Conservation (phyloP, 345 rosid genomes). For the Isatis tinctoria region DNA sequence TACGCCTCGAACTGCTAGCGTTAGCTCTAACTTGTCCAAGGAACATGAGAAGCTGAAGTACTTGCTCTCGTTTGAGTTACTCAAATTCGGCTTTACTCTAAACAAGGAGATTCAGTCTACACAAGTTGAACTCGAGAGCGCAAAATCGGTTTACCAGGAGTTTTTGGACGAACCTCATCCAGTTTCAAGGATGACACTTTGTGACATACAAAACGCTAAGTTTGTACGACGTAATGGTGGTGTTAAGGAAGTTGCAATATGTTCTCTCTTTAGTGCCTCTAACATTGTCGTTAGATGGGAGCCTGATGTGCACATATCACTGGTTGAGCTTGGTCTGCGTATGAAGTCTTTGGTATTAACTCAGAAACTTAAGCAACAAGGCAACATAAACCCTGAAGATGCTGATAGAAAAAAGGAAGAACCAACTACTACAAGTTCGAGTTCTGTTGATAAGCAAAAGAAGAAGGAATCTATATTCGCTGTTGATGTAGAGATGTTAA, state of each 20-base stretch:
- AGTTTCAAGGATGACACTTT: conserved; percentile 51
- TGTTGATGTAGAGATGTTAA: conserved; percentile 83
- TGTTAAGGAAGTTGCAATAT: conserved; percentile 71
- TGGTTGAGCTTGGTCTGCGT: conserved; percentile 73
- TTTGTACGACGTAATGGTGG: conserved; percentile 84
- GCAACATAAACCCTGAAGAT: conserved; percentile 18
- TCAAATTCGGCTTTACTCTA: conserved; percentile 54
- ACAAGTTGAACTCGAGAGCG: conserved; percentile 84
- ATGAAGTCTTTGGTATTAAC: conserved; percentile 54
- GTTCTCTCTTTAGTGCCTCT: conserved; percentile 93
- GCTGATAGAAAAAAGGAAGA: conserved; percentile 39
- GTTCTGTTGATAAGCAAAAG: conserved; percentile 54
- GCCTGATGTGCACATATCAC: conserved; percentile 83
- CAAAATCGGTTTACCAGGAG: conserved; percentile 77
- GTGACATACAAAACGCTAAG: conserved; percentile 85
- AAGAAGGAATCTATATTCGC: conserved; percentile 90
- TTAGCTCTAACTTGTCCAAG: conserved; percentile 49
- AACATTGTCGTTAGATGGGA: conserved; percentile 84
- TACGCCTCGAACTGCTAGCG: conserved; percentile 62
- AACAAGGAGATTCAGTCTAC: conserved; percentile 86
- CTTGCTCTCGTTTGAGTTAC: conserved; percentile 65
- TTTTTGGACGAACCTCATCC: conserved; percentile 46
- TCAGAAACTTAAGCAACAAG: conserved; percentile 57
- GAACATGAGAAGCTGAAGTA: conserved; percentile 61
- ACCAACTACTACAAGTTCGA: conserved; percentile 34